phyloP scores from a whole-genome alignment of 345 rosid genomes.

The Citrus inodora region DNA sequence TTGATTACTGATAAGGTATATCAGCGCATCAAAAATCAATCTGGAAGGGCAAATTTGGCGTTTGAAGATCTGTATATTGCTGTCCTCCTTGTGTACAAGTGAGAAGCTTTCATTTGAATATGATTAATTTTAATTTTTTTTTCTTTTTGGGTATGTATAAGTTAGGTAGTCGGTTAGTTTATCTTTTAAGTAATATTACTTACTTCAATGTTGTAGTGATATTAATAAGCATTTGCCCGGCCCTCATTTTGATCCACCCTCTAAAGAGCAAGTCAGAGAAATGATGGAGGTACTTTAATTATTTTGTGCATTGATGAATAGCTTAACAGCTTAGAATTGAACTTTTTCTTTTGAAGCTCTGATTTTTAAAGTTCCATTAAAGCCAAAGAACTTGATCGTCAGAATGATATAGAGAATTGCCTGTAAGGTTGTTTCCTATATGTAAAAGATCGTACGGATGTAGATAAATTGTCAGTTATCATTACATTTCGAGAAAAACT shows the following conservation, averaged over 20 bases:
- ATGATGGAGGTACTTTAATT: constrained; percentile 54
- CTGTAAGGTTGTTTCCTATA: background rate
- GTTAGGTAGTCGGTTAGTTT: background rate
- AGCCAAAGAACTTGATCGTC: background rate
- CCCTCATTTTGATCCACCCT: constrained; percentile 94
- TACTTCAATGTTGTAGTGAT: constrained; percentile 42
- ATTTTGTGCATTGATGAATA: background rate
- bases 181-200: background rate
- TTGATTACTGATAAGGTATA: constrained; percentile 64
- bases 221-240: constrained; percentile 88
- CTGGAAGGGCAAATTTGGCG: constrained; percentile 52
- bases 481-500: background rate
- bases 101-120: constrained; percentile 9
- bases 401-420: background rate
- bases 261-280: constrained; percentile 55
- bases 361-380: background rate
- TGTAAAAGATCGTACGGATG: background rate
- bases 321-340: background rate
- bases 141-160: background rate
- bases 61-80: constrained; percentile 91
- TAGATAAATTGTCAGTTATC: background rate
- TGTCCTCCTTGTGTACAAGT: constrained; percentile 86
- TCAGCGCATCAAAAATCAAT: constrained; percentile 42
- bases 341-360: background rate
- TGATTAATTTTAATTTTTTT: background rate